Base-by-base conservation (phyloP, 1,284 basidiomycete species). In the Ceratobasidium sp. region DNA sequence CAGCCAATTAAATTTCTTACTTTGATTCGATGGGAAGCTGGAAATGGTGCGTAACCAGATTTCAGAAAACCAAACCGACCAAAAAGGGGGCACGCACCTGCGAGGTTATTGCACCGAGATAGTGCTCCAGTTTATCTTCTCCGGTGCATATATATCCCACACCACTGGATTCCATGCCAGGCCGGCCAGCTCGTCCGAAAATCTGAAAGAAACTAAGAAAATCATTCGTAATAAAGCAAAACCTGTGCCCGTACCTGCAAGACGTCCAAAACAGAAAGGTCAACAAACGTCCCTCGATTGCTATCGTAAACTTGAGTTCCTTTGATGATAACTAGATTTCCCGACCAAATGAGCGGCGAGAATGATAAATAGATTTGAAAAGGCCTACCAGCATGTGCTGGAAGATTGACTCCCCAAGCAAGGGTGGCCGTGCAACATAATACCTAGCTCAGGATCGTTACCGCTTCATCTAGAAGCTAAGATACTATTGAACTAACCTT, bases 361-460 rank as follows among this genome's bases (percentile, higher is more conserved):
- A 39, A 34, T 45, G n/a, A 21, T 26, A 32, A 6, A 30, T 21
- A n/a, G 26, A 12, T 8, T 1, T 48, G 2, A 58, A 28, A 21
- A n/a, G 23, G 78, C 83, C 74, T 75, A 92, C 92, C 94, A 72
- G 97, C 97, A 82, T 99, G 98, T 3, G 97, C 97, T 46, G 97
- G 97, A 77, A 99, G 83, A 80, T 99, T 99, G 78, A 99, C 97
- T 84, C 97, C 97, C 97, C 97, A 99, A 0, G 97, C 97, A 39
- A 99, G 85, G 0, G 97, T 99, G 1, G 97, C 95, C 1, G 97
- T 99, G 84, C 97, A 99, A 81, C 95, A 98, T 10, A 99, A 85
- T 59, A 98, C 95, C 92, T 97, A 76, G 57, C n/a, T 46, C 36
- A 70, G 18, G 41, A 52, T 76, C 77, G 1, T 41, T 28, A 14